Evolutionary conservation across 441 rosid genomes (phyloP).

Genomic region (Breynia disticha): DNA sequence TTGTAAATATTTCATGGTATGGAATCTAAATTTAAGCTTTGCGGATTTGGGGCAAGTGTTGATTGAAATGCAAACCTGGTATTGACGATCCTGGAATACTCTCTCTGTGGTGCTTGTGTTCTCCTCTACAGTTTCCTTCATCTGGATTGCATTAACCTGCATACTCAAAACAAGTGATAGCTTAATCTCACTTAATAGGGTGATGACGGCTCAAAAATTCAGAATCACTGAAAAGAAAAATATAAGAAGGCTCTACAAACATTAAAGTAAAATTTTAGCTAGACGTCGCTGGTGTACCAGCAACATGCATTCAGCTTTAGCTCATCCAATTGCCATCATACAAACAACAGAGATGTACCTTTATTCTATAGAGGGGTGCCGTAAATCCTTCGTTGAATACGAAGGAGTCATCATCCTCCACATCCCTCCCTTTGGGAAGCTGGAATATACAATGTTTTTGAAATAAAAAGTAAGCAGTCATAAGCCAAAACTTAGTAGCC

Average conservation of each 20-base stretch:
- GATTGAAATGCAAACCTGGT: constrained; percentile 51
- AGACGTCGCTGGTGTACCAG: no score
- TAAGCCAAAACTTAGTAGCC: neutral
- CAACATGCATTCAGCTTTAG: no score
- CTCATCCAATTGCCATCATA: no score
- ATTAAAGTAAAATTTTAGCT: no score
- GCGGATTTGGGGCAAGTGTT: neutral
- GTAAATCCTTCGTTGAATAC: constrained; percentile 71
- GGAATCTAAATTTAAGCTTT: no score
- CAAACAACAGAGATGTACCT: constrained; percentile 27
- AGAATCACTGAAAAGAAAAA: no score
- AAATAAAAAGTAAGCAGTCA: neutral
- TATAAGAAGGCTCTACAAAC: no score
- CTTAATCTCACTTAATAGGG: neutral
- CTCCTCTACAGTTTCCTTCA: constrained; percentile 99
- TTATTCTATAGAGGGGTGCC: constrained; percentile 87
- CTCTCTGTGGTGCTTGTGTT: constrained; percentile 96
- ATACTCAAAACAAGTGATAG: constrained; percentile 5
- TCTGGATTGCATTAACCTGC: constrained; percentile 97
- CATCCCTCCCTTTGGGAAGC: constrained; percentile 92
- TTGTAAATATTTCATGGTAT: no score
- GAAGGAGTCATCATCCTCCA: constrained; percentile 84
- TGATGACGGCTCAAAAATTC: no score
- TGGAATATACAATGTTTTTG: constrained; percentile 21
- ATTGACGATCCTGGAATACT: constrained; percentile 98